Conservation (phyloP, 2,329 filamentous ascomycete species). For the Aspergillus pseudoviridinutans region DNA sequence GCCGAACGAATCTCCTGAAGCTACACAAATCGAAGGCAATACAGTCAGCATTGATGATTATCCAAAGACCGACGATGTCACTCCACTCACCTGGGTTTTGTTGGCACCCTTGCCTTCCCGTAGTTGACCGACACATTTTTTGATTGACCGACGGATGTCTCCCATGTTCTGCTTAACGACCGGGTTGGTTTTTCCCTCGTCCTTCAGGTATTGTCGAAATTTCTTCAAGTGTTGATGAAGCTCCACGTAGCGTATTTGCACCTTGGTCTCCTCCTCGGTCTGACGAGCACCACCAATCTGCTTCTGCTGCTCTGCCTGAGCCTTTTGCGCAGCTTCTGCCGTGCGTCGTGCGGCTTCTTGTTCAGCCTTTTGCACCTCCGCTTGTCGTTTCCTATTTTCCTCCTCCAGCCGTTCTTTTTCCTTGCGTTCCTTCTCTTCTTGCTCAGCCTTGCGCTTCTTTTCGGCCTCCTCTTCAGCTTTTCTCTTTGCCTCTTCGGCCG, state of each 20-base stretch:
- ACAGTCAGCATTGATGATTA: slow-evolving; percentile 8
- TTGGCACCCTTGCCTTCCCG: slow-evolving; percentile 64
- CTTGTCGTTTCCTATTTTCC: slow-evolving; percentile 31
- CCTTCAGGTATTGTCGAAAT: slow-evolving; percentile 51
- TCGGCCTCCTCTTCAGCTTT: slow-evolving; percentile 33
- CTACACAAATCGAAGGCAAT: slow-evolving; percentile 7
- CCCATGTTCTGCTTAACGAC: slow-evolving; percentile 63
- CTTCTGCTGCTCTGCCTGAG: slow-evolving; percentile 25
- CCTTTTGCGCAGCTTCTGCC: slow-evolving; percentile 23
- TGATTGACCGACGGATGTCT: slow-evolving; percentile 67
- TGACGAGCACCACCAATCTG: slow-evolving; percentile 26
- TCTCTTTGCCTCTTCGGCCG: slow-evolving; percentile 37
- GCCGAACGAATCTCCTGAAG: slow-evolving; percentile 47
- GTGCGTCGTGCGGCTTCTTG: slow-evolving; percentile 25
- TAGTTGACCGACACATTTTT: slow-evolving; percentile 66
- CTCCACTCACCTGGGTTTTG: slow-evolving; percentile 48
- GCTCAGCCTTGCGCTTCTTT: slow-evolving; percentile 34
- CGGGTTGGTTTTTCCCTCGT: slow-evolving; percentile 54
- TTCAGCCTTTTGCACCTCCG: slow-evolving; percentile 24
- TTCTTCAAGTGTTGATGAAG: slow-evolving; percentile 66
- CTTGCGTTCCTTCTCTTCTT: slow-evolving; percentile 30
- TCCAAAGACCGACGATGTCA: neutral
- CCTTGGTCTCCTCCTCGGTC: slow-evolving; percentile 36
- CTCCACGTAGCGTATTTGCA: slow-evolving; percentile 48
- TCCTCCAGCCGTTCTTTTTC: slow-evolving; percentile 30